phyloP scores from a whole-genome alignment of 352 stramenopile species.

The Globisporangium recalcitrans region DNA sequence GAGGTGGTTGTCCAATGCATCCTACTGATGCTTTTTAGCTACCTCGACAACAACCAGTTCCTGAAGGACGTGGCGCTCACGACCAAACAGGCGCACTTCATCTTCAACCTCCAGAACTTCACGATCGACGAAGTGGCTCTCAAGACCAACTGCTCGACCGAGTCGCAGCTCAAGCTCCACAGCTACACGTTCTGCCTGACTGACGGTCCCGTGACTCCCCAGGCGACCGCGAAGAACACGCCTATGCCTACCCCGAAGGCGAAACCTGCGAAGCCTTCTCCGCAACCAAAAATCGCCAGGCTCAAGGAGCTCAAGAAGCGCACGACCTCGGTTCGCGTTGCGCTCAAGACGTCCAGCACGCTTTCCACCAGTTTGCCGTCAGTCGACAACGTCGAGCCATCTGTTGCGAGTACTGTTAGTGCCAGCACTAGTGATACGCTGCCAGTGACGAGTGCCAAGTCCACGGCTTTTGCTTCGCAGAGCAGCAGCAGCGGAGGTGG shows the following conservation, averaged over 20 bases:
- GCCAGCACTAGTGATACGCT: background rate
- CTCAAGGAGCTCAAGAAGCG: background rate
- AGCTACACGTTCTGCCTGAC: constrained; percentile 6
- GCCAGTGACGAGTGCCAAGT: background rate
- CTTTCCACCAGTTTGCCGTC: background rate
- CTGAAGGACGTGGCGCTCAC: background rate
- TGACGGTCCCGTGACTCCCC: background rate
- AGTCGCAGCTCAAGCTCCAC: constrained; percentile 7
- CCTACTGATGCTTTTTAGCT: background rate
- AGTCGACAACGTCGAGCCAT: background rate
- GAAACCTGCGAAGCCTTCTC: background rate
- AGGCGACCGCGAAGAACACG: background rate
- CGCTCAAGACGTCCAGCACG: background rate
- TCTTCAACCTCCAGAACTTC: constrained; percentile 8
- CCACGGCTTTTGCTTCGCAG: background rate
- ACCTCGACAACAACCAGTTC: constrained; percentile 1
- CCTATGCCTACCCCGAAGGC: background rate
- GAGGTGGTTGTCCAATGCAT: background rate
- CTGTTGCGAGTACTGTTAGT: background rate
- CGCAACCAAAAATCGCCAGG: background rate
- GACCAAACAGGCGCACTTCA: constrained; percentile 3
- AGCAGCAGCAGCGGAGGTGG: background rate
- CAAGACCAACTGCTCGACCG: background rate
- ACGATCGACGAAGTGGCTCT: background rate
- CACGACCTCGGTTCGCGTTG: background rate